These are phyloP conservation scores for Cyclotella cryptica DNA, from an alignment of 108 stramenopile species.

Conservation along the genomic window DNA sequence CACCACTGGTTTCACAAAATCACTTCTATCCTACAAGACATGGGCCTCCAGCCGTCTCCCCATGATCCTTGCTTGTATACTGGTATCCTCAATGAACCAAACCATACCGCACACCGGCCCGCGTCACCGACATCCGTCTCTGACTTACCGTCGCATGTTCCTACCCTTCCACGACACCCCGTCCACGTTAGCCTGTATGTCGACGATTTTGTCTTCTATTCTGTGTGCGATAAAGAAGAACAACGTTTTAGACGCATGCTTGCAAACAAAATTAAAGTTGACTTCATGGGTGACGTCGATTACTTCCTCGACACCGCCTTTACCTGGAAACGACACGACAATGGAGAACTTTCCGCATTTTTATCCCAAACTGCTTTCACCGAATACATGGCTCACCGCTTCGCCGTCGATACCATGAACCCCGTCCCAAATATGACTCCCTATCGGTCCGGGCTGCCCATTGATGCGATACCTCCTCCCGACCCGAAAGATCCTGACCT, in stretches of 20 bases:
- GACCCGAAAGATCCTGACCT: constrained; percentile 18
- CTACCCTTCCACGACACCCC: no score
- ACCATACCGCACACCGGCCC: no score
- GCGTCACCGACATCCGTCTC: no score
- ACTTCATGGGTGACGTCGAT: constrained; percentile 35
- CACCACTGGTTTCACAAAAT: constrained; percentile 43
- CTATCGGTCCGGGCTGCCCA: constrained; percentile 37
- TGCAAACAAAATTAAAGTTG: not conserved
- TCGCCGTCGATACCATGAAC: constrained; percentile 4
- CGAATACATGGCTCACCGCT: constrained; percentile 14
- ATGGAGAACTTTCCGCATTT: constrained; percentile 20
- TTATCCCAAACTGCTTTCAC: constrained; percentile 39
- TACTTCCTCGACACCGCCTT: constrained; percentile 37
- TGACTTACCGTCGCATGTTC: no score
- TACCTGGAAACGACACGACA: constrained; percentile 3
- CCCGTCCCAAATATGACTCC: constrained; percentile 28
- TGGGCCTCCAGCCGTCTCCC: constrained; percentile 25
- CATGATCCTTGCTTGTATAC: constrained; percentile 41
- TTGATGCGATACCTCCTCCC: constrained; percentile 15
- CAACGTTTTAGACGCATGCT: not conserved
- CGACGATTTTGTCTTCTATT: constrained; percentile 37
- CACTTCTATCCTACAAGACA: not conserved
- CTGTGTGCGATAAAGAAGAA: constrained; percentile 1
- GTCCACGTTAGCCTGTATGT: constrained; percentile 30
- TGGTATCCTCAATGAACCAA: not conserved